Conservation (phyloP, 2,329 filamentous ascomycete genomes). For the Meredithiella fracta region DNA sequence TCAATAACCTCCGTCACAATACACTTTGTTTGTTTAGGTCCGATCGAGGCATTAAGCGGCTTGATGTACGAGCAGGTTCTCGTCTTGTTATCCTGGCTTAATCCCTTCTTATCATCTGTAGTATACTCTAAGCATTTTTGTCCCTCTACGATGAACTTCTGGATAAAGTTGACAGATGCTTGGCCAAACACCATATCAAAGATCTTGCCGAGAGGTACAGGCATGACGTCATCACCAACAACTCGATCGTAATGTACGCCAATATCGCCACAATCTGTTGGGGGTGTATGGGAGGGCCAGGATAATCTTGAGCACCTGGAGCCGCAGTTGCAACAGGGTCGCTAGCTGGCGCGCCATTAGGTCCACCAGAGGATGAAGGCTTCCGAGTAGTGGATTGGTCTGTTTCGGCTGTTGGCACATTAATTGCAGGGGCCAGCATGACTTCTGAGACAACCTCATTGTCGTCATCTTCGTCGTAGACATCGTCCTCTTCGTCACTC, state of each 20-base stretch:
- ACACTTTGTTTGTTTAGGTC: conserved; percentile 88
- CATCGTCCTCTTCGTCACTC: conserved; percentile 47
- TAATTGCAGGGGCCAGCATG: conserved; percentile 10
- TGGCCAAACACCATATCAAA: conserved; percentile 80
- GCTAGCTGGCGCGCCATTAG: conserved; percentile 23
- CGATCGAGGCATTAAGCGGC: conserved; percentile 66
- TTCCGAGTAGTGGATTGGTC: conserved; percentile 57
- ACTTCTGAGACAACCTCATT: conserved; percentile 33
- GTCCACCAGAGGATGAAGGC: conserved; percentile 35
- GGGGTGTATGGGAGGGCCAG: conserved; percentile 67
- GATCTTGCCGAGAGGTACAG: conserved; percentile 79
- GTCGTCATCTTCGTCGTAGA: conserved; percentile 68
- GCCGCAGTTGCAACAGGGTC: conserved; percentile 24
- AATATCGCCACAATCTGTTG: conserved; percentile 72
- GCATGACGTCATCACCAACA: conserved; percentile 70
- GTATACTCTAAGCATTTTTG: conserved; percentile 82
- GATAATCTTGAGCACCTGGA: conserved; percentile 47
- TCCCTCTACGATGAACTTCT: conserved; percentile 69
- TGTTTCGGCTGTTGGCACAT: conserved; percentile 33
- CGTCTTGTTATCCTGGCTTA: conserved; percentile 57
- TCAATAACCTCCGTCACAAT: conserved; percentile 78
- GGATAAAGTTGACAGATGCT: conserved; percentile 63
- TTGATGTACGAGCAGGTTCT: conserved; percentile 81
- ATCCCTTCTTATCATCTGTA: conserved; percentile 67
- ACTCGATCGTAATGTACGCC: conserved; percentile 69